Conservation (phyloP, 108 stramenopile genomes). For the Cyclostephanos tholiformis region DNA sequence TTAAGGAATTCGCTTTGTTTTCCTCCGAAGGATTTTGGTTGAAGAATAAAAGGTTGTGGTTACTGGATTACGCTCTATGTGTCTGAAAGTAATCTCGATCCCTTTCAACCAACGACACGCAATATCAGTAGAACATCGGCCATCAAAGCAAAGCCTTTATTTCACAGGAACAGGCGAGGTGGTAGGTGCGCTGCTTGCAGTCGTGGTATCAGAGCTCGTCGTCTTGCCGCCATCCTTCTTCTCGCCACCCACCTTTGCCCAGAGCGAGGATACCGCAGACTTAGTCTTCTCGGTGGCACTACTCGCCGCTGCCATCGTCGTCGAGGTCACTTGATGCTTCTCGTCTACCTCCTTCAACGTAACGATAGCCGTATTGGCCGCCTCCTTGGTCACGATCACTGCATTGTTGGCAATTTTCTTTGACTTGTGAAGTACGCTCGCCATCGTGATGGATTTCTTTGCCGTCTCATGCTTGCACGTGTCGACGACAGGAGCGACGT, state of each 20-base stretch:
- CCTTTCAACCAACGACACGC: no score
- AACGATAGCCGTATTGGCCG: background rate
- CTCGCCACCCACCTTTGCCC: background rate
- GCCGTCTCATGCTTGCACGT: background rate
- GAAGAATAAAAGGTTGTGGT: no score
- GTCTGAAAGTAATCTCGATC: no score
- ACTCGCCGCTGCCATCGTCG: slow-evolving; percentile 1
- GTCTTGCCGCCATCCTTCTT: background rate
- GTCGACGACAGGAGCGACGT: background rate
- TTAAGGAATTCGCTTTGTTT: no score
- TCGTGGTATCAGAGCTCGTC: background rate
- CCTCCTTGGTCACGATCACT: background rate
- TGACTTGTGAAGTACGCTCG: background rate
- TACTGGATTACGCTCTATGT: background rate
- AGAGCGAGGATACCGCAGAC: background rate
- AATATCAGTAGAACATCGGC: no score
- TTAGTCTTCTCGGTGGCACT: background rate
- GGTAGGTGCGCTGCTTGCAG: background rate
- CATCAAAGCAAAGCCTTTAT: background rate
- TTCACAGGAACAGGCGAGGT: background rate
- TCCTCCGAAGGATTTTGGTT: no score
- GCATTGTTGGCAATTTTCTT: background rate
- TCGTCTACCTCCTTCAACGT: background rate
- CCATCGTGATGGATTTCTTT: background rate
- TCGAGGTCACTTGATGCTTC: background rate